Conservation (phyloP, 345 rosid genomes). For the Stellera chamaejasme region DNA sequence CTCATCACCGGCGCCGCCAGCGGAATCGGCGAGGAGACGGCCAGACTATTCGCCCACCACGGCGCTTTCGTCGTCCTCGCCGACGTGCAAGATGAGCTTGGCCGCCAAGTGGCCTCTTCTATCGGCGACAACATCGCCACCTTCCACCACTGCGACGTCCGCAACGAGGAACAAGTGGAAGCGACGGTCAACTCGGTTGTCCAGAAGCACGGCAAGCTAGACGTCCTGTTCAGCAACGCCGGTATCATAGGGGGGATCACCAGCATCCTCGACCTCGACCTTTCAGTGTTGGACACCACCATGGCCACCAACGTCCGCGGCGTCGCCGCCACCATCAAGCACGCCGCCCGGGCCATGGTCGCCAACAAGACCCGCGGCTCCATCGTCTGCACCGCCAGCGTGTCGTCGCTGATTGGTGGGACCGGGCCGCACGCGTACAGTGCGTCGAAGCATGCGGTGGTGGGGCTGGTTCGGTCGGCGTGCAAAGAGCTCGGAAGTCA, state of each 20-base stretch:
- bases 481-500: constrained; percentile 66
- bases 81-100: constrained; percentile 69
- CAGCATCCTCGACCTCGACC: constrained; percentile 55
- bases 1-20: constrained; percentile 86
- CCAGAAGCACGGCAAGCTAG: constrained; percentile 47
- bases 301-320: constrained; percentile 72
- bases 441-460: constrained; percentile 66
- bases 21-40: constrained; percentile 84
- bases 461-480: constrained; percentile 66
- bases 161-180: constrained; percentile 70
- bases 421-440: constrained; percentile 75
- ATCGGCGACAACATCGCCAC: constrained; percentile 35
- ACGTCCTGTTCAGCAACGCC: constrained; percentile 76
- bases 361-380: constrained; percentile 56
- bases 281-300: constrained; percentile 41
- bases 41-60: constrained; percentile 42
- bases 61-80: constrained; percentile 66
- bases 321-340: constrained; percentile 66
- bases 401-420: constrained; percentile 48
- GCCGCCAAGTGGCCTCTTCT: constrained; percentile 34
- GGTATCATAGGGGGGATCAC: constrained; percentile 56
- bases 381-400: constrained; percentile 71
- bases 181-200: constrained; percentile 44
- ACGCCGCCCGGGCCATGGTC: constrained; percentile 80
- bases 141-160: constrained; percentile 68